A percentile compares a stretch with the other conserved stretches of the same genome.
Conservation (phyloP, 345 rosid species). For the Carallia brachiata region DNA sequence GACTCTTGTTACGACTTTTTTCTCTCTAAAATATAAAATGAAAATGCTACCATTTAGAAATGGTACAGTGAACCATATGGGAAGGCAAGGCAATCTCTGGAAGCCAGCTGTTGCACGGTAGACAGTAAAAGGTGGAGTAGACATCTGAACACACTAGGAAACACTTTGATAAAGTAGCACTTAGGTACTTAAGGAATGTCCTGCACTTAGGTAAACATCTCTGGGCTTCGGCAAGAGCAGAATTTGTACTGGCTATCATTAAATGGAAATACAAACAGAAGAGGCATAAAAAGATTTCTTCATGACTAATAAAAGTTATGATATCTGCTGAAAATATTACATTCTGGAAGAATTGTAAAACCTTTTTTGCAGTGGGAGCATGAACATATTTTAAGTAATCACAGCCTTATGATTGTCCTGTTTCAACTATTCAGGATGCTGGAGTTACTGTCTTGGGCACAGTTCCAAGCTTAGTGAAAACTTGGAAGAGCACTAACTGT, state of each 20-base stretch:
- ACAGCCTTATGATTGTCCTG: slow-evolving; percentile 7
- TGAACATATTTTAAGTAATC: background rate
- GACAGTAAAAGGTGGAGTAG: background rate
- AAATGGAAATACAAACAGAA: background rate
- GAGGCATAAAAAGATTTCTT: background rate
- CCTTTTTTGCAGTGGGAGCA: background rate
- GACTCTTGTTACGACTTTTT: background rate
- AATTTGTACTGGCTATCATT: too few relatives aligned
- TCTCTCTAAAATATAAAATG: too few relatives aligned
- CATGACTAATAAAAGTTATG: background rate
- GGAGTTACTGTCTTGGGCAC: slow-evolving; percentile 85
- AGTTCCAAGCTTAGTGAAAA: slow-evolving; percentile 84
- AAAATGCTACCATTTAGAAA: background rate
- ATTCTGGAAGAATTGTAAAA: background rate
- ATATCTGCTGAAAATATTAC: too few relatives aligned
- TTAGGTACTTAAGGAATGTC: background rate
- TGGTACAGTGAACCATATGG: background rate
- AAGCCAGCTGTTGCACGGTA: background rate
- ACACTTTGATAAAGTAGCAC: background rate
- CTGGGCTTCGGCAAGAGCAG: background rate
- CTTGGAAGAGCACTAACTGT: slow-evolving; percentile 70
- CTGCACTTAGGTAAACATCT: background rate
- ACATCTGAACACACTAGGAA: background rate
- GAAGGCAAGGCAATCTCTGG: background rate
- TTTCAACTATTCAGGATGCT: slow-evolving; percentile 55